Evolutionary conservation across 352 stramenopile species (phyloP).

Genomic region (Phytophthora vignae): DNA sequence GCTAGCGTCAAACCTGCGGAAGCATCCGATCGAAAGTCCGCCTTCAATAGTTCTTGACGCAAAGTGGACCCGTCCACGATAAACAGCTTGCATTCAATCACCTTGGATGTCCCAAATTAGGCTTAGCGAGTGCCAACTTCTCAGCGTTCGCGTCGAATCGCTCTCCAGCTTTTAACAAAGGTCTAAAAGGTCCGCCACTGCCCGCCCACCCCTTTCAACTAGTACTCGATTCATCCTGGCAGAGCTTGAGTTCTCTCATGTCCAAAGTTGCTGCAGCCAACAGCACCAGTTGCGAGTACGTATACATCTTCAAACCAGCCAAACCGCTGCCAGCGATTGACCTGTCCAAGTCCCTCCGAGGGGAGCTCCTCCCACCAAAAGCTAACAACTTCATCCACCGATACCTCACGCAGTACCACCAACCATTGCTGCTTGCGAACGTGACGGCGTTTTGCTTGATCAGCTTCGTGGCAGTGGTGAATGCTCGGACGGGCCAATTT

Average conservation of each 20-base stretch:
- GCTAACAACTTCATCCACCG: constrained; percentile 11
- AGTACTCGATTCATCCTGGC: no score
- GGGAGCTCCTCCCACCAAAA: constrained; percentile 14
- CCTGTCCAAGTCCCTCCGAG: constrained; percentile 36
- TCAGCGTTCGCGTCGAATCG: no score
- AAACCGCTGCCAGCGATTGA: constrained; percentile 23
- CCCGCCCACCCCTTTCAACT: no score
- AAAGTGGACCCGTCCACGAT: neutral
- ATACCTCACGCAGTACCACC: constrained; percentile 31
- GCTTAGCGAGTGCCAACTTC: neutral
- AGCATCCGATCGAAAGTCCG: neutral
- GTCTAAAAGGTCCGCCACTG: no score
- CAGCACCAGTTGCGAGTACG: neutral
- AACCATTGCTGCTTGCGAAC: constrained; percentile 33
- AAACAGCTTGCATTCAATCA: no score
- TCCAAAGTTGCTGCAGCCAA: neutral
- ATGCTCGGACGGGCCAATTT: constrained; percentile 17
- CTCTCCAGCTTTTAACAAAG: no score
- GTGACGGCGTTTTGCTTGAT: constrained; percentile 27
- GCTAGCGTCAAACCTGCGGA: neutral
- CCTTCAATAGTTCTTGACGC: neutral
- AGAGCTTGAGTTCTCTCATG: neutral
- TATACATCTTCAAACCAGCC: constrained; percentile 21
- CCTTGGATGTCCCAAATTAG: neutral
- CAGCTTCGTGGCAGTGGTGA: constrained; percentile 25